Percentiles rank a stretch among this genome's conserved stretches.
phyloP scores from a whole-genome alignment of 495 filamentous ascomycete species.

The Tuber indicum region DNA sequence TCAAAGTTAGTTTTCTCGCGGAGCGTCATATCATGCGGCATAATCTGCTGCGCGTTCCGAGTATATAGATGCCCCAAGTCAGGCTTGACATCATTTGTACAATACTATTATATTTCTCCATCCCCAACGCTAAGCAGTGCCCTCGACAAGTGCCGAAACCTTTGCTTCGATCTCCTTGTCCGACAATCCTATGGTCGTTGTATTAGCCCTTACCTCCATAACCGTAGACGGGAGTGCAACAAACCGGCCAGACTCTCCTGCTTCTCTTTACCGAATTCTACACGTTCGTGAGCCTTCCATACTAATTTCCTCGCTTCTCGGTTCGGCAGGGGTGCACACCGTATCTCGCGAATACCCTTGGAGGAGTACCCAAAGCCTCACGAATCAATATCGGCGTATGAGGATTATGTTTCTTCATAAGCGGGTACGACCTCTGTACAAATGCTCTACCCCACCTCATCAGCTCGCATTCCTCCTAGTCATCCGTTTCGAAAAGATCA shows the following conservation, averaged over 20 bases:
- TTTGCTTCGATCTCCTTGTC: conserved; percentile 90
- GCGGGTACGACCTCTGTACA: conserved; percentile 84
- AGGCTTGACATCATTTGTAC: neutral
- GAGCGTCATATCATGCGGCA: neutral
- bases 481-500: neutral
- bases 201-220: conserved; percentile 1
- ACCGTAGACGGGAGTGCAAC: conserved; percentile 22
- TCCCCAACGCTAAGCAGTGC: conserved; percentile 15
- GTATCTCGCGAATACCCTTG: conserved; percentile 86
- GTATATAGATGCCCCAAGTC: neutral
- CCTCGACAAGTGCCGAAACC: conserved; percentile 72
- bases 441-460: conserved; percentile 59
- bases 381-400: conserved; percentile 88
- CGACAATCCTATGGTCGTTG: conserved; percentile 57
- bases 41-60: neutral
- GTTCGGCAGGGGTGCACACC: conserved; percentile 52
- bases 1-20: conserved; percentile 13
- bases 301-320: neutral
- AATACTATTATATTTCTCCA: neutral
- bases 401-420: conserved; percentile 99
- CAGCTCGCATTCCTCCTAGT: neutral
- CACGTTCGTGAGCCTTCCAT: neutral
- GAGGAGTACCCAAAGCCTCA: conserved; percentile 74
- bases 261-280: conserved; percentile 85
- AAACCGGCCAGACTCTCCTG: conserved; percentile 71